phyloP scores from a whole-genome alignment of 176 grass and related monocot genomes.

The Puccinellia tenuiflora region DNA sequence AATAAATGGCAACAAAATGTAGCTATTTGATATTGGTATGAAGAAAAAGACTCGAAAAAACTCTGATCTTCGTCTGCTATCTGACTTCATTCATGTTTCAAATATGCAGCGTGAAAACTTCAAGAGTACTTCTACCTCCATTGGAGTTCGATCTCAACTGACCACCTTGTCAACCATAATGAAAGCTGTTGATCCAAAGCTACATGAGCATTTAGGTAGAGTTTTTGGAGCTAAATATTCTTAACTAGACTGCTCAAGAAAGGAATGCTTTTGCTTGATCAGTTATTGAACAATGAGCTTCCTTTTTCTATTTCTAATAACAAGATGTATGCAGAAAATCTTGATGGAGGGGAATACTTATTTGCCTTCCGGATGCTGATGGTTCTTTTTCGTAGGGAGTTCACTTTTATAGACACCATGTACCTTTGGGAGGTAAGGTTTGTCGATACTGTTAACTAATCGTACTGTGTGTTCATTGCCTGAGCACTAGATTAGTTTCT shows the following conservation, averaged over 20 bases:
- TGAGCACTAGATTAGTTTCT: neutral
- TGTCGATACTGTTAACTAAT: neutral
- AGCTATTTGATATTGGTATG: constrained; percentile 1
- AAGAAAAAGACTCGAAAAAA: neutral
- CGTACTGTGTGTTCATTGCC: neutral
- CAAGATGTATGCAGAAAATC: constrained; percentile 58
- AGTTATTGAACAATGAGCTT: neutral
- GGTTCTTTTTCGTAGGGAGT: constrained; percentile 95
- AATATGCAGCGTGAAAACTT: constrained; percentile 86
- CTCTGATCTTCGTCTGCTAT: neutral
- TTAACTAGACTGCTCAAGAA: constrained; percentile 1
- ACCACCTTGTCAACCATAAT: constrained; percentile 65
- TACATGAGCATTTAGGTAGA: constrained; percentile 92
- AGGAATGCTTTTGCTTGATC: constrained; percentile 15
- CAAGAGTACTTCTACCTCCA: constrained; percentile 72
- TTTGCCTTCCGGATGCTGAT: constrained; percentile 98
- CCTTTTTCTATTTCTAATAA: constrained; percentile 17
- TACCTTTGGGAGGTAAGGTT: constrained; percentile 95
- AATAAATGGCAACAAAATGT: neutral
- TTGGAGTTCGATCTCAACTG: constrained; percentile 91
- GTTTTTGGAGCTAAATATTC: constrained; percentile 8
- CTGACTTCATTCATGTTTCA: constrained; percentile 21
- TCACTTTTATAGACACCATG: constrained; percentile 86
- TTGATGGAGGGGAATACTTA: constrained; percentile 93
- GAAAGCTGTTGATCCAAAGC: constrained; percentile 84